Evolutionary conservation across 208 protist species (phyloP), one percentile per base, ranked within the genome.

Genomic region (Leishmania turanica): DNA sequence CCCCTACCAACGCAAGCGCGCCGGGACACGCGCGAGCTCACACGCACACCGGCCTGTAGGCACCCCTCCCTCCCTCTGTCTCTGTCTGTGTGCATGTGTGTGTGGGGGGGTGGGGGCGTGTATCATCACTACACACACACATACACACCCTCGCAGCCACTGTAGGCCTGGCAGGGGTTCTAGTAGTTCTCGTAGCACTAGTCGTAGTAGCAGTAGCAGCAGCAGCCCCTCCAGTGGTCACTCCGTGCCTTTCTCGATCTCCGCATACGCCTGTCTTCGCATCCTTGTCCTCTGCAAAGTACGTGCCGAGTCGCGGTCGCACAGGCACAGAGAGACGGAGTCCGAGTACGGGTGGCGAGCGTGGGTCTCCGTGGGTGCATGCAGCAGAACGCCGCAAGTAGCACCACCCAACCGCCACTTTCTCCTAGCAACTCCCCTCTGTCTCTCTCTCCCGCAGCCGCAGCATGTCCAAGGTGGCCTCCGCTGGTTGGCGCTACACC

Each of bases 401-500:
- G 13, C 64, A 13, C 15, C 34, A 42, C 31, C 51, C 37, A 37
- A 68, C 37, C 19, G 37, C 37, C 34, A 34, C 8, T n/a, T 40
- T 24, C 3, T 40, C 62, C 13, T 19, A 40, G 31, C 31, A 19
- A 4, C 70, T 56, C n/a, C 70, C 45, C 47, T 27, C 70, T 45
- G 19, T 27, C n/a, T 37, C 7, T 42, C 42, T 53, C 68, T 53
- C 40, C 6, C n/a, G 47, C 3, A 56, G 47, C 2, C 47, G 45
- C 70, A 11, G 47, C 70, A 74, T 95, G 91, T 88, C 88, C 27
- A 93, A 92, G 81, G 77, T 92, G n/a, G 72, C 90, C 49, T 87
- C 89, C 37, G 86, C 72, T 21, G 93, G 91, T 8, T 96, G 91
- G 91, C 87, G 90, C 24, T 96, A 95, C 77, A 77, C 83, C 24